These are phyloP conservation scores for Begonia peltatifolia DNA, from an alignment of 306 rosid genomes.

Conservation along the genomic window DNA sequence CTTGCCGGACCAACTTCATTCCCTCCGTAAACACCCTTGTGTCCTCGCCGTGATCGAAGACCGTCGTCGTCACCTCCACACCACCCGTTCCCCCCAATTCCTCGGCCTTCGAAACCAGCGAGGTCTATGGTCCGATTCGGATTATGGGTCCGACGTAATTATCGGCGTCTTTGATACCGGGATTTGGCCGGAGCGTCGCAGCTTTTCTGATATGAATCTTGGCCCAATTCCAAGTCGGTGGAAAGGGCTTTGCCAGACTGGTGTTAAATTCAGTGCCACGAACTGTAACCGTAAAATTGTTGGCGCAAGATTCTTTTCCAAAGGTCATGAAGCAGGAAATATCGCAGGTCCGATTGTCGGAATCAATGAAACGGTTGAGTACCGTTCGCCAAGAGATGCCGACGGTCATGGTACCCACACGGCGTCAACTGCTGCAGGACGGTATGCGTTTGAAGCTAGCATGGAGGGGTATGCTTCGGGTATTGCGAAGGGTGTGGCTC, in stretches of 20 bases:
- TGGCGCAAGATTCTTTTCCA: conserved; percentile 69
- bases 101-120: conserved; percentile 81
- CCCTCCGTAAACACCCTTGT: conserved; percentile 35
- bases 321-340: conserved; percentile 60
- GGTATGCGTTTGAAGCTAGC: conserved; percentile 54
- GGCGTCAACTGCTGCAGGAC: conserved; percentile 77
- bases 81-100: conserved; percentile 93
- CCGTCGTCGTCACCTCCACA: conserved; percentile 63
- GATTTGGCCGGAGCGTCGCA: conserved; percentile 63
- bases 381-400: conserved; percentile 75
- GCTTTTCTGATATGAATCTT: conserved; percentile 63
- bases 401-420: conserved; percentile 97
- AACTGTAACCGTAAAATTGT: conserved; percentile 61
- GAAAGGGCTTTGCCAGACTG: conserved; percentile 68
- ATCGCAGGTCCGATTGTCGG: conserved; percentile 33
- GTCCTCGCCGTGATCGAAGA: conserved; percentile 66
- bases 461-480: conserved; percentile 80
- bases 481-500: conserved; percentile 79
- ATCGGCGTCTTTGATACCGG: conserved; percentile 81
- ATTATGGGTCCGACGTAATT: conserved; percentile 81
- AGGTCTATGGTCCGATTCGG: conserved; percentile 87
- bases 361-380: conserved; percentile 59
- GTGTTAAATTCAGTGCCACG: conserved; percentile 30
- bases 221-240: conserved; percentile 66
- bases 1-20: conserved; percentile 19